Evolutionary conservation across 2,329 filamentous ascomycete genomes (phyloP).

Genomic region (Pestalotiopsis sp.): DNA sequence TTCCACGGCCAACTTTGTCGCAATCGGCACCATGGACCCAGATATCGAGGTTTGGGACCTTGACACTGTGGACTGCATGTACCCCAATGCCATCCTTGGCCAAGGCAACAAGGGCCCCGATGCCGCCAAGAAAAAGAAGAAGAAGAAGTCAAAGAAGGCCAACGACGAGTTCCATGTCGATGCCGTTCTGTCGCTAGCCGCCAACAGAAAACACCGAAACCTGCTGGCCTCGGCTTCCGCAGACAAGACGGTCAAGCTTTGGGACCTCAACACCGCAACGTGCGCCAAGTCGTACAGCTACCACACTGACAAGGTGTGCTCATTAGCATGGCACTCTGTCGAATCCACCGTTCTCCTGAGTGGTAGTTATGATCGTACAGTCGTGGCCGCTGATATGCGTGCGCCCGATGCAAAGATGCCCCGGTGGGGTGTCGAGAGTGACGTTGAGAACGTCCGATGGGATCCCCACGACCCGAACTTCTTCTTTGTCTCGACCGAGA

Average conservation of each 20-base stretch:
- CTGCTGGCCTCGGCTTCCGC: conserved; percentile 93
- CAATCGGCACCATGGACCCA: conserved; percentile 94
- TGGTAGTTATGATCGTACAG: conserved; percentile 92
- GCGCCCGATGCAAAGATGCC: conserved; percentile 81
- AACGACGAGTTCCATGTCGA: conserved; percentile 95
- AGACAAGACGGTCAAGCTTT: conserved; percentile 96
- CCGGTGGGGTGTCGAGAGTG: conserved; percentile 91
- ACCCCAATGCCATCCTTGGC: conserved; percentile 93
- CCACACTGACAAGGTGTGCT: conserved; percentile 98
- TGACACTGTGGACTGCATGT: conserved; percentile 96
- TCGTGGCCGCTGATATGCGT: conserved; percentile 95
- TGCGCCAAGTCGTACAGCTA: conserved; percentile 95
- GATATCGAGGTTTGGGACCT: conserved; percentile 99
- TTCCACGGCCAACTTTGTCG: conserved; percentile 84
- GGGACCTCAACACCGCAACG: conserved; percentile 90
- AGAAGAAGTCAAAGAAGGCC: conserved; percentile 85
- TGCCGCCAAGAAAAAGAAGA: conserved; percentile 77
- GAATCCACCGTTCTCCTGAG: conserved; percentile 89
- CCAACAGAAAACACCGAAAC: conserved; percentile 92
- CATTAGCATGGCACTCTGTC: conserved; percentile 86
- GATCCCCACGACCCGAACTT: conserved; percentile 90
- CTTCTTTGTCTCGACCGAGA: conserved; percentile 95
- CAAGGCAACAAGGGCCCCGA: conserved; percentile 62
- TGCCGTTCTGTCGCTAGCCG: conserved; percentile 85
- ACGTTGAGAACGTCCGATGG: conserved; percentile 92